Evolutionary conservation across 202 grass and related monocot species (phyloP), one percentile per base, ranked within the genome.

Genomic region (Tripidium arundinaceum): DNA sequence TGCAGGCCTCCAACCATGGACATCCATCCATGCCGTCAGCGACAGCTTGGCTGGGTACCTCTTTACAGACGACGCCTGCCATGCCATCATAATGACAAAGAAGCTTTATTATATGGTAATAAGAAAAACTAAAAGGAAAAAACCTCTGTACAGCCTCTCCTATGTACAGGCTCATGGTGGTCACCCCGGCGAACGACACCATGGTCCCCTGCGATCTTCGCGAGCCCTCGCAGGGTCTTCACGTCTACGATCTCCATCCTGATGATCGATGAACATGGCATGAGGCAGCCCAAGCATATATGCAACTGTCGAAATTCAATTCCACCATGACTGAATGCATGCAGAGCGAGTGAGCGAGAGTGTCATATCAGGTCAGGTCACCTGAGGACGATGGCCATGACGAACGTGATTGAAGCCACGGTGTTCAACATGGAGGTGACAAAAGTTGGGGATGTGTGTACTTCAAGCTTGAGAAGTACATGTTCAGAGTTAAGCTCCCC

Each of bases 401-500:
- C 71, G 45, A 98, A 98, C 11, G 90, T 94, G 72, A 98, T 93
- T 1, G 95, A 85, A 16, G 90, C 86, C 4, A 93, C 7, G 13
- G 90, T 86, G 78, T 98, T 98, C 27, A 81, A 34, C 88, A 98
- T 70, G 25, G 95, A 85, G 7, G 84, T 59, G 29, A 98, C 86
- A 24, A 98, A 98, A 0, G 90, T 89, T 12, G 95, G 87, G 50
- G 95, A 98, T 27, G 95, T 98, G 78, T 89, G n/a, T n/a, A 94
- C 57, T 80, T 94, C 27, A 98, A 65, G 71, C 92, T 98, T 26
- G 90, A 63, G 58, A 94, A 98, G 68, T 94, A 98, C 90, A 98
- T 94, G 75, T 94, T 98, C 62, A 98, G 82, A 19, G 92, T 94
- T 60, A 94, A 64, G 77, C 95, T 93, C 65, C 89, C 86, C 72